A percentile compares a stretch with the other conserved stretches of the same genome.
phyloP scores from a whole-genome alignment of 2,329 filamentous ascomycete species.

The Colletotrichum paranaense region DNA sequence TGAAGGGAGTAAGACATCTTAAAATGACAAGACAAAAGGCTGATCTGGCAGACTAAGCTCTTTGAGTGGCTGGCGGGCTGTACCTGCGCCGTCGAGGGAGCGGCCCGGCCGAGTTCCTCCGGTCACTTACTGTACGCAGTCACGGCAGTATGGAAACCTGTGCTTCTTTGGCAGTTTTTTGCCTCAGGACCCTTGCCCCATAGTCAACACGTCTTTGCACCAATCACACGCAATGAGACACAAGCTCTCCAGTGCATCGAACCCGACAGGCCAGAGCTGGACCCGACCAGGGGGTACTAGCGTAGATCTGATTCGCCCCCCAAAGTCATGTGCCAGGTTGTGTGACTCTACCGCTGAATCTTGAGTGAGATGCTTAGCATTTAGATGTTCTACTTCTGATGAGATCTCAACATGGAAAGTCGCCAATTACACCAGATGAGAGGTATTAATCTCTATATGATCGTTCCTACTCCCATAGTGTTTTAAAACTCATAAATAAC shows the following conservation, averaged over 20 bases:
- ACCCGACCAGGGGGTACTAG: not conserved
- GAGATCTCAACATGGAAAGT: not conserved
- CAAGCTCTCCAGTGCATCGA: not conserved
- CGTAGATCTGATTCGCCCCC: constrained; percentile 18
- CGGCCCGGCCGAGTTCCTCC: not conserved
- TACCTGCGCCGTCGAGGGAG: not conserved
- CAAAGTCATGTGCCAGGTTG: not conserved
- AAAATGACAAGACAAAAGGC: not conserved
- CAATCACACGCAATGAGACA: not conserved
- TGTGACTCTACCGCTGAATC: not conserved
- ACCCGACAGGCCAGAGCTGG: not conserved
- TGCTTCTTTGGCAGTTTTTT: not conserved
- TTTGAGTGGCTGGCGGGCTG: not conserved
- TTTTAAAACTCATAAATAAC: not conserved
- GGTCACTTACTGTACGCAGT: too few relatives aligned
- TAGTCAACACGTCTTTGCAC: not conserved
- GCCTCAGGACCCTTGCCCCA: constrained; percentile 7
- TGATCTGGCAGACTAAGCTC: not conserved
- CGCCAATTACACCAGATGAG: not conserved
- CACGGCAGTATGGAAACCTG: not conserved
- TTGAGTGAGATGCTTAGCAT: not conserved
- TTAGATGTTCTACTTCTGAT: not conserved
- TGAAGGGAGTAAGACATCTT: not conserved
- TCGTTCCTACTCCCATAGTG: rapidly evolving
- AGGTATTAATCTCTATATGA: not conserved